Conservation (phyloP, 2,329 filamentous ascomycete genomes). For the Aureobasidium mangrovei region DNA sequence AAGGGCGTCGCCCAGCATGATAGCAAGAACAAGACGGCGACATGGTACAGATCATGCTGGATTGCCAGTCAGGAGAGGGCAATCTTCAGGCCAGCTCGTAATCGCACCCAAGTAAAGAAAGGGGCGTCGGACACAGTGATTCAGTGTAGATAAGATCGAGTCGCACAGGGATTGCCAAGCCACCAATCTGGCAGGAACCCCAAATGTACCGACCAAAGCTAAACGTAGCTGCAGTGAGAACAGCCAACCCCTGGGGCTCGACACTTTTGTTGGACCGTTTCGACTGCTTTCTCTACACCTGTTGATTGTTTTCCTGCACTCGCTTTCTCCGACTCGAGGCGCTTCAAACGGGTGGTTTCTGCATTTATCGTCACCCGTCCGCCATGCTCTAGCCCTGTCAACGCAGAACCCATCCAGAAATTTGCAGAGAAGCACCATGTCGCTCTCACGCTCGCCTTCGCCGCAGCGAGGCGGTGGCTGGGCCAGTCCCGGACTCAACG, state of each 20-base stretch:
- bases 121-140: too few species aligned
- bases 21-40: too few species aligned
- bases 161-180: conserved; percentile 6
- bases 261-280: not conserved
- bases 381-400: conserved; percentile 7
- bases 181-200: conserved; percentile 8
- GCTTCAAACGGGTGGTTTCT: not conserved
- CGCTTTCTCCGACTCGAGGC: not conserved
- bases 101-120: too few species aligned
- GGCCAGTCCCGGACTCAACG: conserved; percentile 70
- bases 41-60: too few species aligned
- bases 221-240: conserved; percentile 12
- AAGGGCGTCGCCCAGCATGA: too few species aligned
- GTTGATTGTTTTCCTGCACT: not conserved
- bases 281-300: not conserved
- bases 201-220: conserved; percentile 1
- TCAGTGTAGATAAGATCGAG: not conserved
- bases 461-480: conserved; percentile 78
- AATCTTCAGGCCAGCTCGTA: too few species aligned
- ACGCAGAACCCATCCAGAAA: conserved; percentile 1
- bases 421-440: conserved; percentile 50
- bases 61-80: too few species aligned
- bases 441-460: conserved; percentile 78
- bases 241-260: conserved; percentile 2
- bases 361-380: not conserved